Evolutionary conservation across 371 early-diverging fungal species (phyloP).

Genomic region (Mucor irregularis): DNA sequence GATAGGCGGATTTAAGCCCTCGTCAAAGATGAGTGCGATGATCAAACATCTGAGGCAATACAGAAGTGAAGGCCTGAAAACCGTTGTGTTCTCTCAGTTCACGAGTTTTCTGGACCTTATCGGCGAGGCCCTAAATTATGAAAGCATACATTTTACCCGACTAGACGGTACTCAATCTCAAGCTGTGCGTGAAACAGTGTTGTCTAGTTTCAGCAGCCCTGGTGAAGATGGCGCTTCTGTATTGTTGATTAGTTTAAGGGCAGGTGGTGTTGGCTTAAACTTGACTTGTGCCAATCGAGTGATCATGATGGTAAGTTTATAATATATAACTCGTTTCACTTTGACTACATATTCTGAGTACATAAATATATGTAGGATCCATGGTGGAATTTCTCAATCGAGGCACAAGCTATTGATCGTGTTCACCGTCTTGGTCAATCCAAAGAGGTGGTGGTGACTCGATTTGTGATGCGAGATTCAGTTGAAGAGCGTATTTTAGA

Average conservation of each 20-base stretch:
- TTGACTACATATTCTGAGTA: neutral
- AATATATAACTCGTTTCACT: too few species aligned
- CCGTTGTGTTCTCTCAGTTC: conserved; percentile 88
- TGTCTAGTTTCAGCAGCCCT: conserved; percentile 53
- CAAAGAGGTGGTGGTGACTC: conserved; percentile 57
- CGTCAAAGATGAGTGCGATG: conserved; percentile 68
- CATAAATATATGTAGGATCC: conserved; percentile 66
- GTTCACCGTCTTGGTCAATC: conserved; percentile 84
- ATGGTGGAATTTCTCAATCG: conserved; percentile 86
- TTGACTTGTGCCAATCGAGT: conserved; percentile 80
- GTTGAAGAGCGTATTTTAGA: conserved; percentile 71
- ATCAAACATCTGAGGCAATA: conserved; percentile 47
- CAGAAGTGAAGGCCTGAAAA: conserved; percentile 35
- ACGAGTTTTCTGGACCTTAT: conserved; percentile 74
- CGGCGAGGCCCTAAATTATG: conserved; percentile 53
- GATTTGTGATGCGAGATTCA: conserved; percentile 56
- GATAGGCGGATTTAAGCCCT: conserved; percentile 53
- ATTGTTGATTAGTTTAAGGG: conserved; percentile 82
- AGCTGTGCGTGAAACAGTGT: conserved; percentile 56
- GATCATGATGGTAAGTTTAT: conserved; percentile 55
- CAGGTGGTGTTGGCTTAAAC: conserved; percentile 90
- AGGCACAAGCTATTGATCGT: conserved; percentile 87
- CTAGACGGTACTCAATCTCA: conserved; percentile 73
- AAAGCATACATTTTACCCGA: conserved; percentile 57
- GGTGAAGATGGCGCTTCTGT: conserved; percentile 49